Conservation (phyloP, 768 basidiomycete genomes). For the Pholiota microspora region DNA sequence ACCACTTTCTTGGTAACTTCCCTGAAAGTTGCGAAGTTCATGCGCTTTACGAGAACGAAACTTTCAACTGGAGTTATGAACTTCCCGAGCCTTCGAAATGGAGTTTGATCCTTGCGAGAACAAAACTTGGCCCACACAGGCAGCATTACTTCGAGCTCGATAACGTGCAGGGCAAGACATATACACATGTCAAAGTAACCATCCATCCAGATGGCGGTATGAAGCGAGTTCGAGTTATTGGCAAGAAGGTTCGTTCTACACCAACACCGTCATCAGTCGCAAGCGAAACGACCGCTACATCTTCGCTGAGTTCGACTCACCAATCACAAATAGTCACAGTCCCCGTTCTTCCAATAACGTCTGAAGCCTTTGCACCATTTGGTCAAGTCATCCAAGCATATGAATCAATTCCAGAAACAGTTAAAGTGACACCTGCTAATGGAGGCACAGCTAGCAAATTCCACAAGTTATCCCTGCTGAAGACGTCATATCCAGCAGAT, state of each 20-base stretch:
- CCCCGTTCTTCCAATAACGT: slow-evolving; percentile 70
- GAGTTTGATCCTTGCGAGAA: slow-evolving; percentile 71
- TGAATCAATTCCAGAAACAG: slow-evolving; percentile 62
- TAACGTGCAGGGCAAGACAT: slow-evolving; percentile 52
- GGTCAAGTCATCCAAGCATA: slow-evolving; percentile 93
- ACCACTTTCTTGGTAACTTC: slow-evolving; percentile 95
- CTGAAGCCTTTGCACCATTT: slow-evolving; percentile 84
- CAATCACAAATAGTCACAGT: slow-evolving; percentile 28
- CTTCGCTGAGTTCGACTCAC: slow-evolving; percentile 8
- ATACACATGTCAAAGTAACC: slow-evolving; percentile 84
- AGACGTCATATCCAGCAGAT: slow-evolving; percentile 60
- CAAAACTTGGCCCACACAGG: slow-evolving; percentile 83
- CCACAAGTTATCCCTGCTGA: slow-evolving; percentile 81
- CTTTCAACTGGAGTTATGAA: slow-evolving; percentile 36
- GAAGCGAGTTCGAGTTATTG: slow-evolving; percentile 86
- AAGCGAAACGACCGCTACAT: background rate
- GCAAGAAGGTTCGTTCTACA: slow-evolving; percentile 40
- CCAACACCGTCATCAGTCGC: slow-evolving; percentile 3
- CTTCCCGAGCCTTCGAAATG: slow-evolving; percentile 51
- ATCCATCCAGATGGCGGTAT: slow-evolving; percentile 96
- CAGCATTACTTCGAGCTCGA: slow-evolving; percentile 88
- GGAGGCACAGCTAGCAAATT: slow-evolving; percentile 90
- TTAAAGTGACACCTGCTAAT: slow-evolving; percentile 80
- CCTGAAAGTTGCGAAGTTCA: slow-evolving; percentile 85
- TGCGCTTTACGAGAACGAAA: slow-evolving; percentile 41